Conservation (phyloP, 2,329 filamentous ascomycete genomes). For the Sphaerulina populicola region DNA sequence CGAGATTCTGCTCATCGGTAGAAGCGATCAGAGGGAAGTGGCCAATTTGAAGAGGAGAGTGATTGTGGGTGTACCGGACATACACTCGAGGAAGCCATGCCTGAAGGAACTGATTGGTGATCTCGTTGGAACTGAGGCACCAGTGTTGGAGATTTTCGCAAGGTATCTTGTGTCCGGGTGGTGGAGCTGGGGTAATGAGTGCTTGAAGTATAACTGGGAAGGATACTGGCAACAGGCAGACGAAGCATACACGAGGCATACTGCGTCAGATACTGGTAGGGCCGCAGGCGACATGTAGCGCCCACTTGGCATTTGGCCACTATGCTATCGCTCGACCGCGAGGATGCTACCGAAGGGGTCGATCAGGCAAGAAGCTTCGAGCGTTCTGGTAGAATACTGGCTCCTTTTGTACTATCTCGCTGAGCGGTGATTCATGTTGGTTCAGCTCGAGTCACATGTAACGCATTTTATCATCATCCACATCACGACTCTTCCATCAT, state of each 20-base stretch:
- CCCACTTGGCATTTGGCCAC: too few species aligned
- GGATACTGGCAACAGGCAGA: conserved; percentile 40
- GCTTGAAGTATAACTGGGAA: conserved; percentile 57
- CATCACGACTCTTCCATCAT: neutral
- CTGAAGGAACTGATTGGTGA: conserved; percentile 53
- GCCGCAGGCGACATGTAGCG: neutral
- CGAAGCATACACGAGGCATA: neutral
- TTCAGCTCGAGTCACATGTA: neutral
- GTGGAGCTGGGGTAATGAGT: conserved; percentile 72
- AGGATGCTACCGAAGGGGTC: neutral
- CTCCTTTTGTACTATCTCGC: too few species aligned
- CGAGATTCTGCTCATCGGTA: conserved; percentile 61
- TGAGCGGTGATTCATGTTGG: neutral
- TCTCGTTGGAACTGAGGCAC: conserved; percentile 46
- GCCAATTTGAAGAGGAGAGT: conserved; percentile 44
- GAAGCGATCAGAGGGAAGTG: conserved; percentile 11
- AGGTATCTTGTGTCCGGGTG: conserved; percentile 65
- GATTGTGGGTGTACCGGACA: conserved; percentile 61
- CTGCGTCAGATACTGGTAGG: neutral
- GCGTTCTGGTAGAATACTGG: too few species aligned
- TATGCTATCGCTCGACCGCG: too few species aligned
- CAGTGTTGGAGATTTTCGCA: conserved; percentile 67
- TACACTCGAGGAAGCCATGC: conserved; percentile 73
- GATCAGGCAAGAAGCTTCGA: neutral
- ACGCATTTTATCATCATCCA: neutral